phyloP scores from a whole-genome alignment of 148 eudicot genomes.

The Tetragonia tetragonoides region DNA sequence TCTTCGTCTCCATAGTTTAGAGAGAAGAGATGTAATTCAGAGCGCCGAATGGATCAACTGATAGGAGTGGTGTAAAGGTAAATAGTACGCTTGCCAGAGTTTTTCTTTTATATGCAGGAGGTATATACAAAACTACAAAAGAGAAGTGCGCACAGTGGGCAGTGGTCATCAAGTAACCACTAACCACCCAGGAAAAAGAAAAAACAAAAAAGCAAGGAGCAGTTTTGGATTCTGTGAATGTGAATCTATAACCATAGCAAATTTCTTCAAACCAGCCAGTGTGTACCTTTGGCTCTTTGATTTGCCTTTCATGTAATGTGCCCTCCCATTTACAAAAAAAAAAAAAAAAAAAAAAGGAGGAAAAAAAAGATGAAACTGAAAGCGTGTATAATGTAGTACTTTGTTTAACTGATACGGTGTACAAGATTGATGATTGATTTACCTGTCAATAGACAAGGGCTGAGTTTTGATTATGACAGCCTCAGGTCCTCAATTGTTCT shows the following conservation, averaged over 20 bases:
- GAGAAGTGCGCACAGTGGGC: too few species aligned
- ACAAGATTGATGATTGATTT: constrained; percentile 2
- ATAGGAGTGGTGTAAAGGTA: background rate
- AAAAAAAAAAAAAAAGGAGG: background rate
- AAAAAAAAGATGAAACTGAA: too few species aligned
- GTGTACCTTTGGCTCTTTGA: constrained; percentile 2
- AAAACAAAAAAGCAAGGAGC: background rate
- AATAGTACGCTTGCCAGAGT: background rate
- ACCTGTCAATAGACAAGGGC: too few species aligned
- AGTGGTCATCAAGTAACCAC: background rate
- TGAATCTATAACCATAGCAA: background rate
- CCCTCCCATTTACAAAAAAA: too few species aligned
- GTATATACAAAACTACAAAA: constrained; percentile 15
- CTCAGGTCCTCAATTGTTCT: background rate
- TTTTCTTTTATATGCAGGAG: constrained; percentile 5
- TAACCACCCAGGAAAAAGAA: background rate
- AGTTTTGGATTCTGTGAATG: constrained; percentile 8
- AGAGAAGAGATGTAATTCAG: background rate
- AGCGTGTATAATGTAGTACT: background rate
- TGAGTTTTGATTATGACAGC: too few species aligned
- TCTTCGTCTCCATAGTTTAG: background rate
- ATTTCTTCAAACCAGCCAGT: constrained; percentile 3
- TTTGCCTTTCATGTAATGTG: constrained; percentile 11
- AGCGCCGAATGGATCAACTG: background rate
- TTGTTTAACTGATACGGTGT: constrained; percentile 18